Percentiles rank a stretch among this genome's conserved stretches.
Evolutionary conservation across 345 rosid species (phyloP).

Genomic region (Pseudoturritis turrita): DNA sequence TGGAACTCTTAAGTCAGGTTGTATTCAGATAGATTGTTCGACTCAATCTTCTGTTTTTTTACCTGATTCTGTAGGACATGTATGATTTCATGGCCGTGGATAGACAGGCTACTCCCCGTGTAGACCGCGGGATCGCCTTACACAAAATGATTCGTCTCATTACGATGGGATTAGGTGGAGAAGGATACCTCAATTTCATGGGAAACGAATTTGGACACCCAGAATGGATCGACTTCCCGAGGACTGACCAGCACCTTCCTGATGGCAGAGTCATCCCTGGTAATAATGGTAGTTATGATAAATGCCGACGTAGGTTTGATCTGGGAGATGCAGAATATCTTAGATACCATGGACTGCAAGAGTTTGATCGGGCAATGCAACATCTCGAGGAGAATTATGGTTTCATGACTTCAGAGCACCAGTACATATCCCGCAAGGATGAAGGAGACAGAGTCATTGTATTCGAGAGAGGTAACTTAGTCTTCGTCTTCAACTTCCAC

Average conservation of each 20-base stretch:
- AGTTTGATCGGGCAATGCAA: slow-evolving; percentile 94
- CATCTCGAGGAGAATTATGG: slow-evolving; percentile 68
- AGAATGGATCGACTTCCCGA: slow-evolving; percentile 98
- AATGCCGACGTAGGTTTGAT: slow-evolving; percentile 94
- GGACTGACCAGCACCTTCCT: slow-evolving; percentile 79
- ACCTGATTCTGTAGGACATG: slow-evolving; percentile 65
- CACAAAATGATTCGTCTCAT: slow-evolving; percentile 97
- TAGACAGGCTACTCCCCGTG: slow-evolving; percentile 64
- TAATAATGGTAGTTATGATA: slow-evolving; percentile 74
- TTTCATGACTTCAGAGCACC: slow-evolving; percentile 93
- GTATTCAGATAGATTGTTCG: not conserved
- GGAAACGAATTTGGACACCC: slow-evolving; percentile 99
- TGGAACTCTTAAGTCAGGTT: not conserved
- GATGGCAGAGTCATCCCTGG: slow-evolving; percentile 62
- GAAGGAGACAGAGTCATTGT: slow-evolving; percentile 77
- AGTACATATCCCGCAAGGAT: slow-evolving; percentile 77
- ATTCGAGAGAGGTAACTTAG: slow-evolving; percentile 82
- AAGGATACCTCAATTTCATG: slow-evolving; percentile 97
- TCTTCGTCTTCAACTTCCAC: slow-evolving; percentile 91
- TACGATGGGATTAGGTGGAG: slow-evolving; percentile 96
- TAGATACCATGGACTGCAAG: slow-evolving; percentile 79
- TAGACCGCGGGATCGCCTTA: slow-evolving; percentile 95
- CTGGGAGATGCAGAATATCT: slow-evolving; percentile 84
- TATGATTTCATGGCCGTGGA: slow-evolving; percentile 94
- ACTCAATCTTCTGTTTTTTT: not conserved